Base-by-base conservation (phyloP, 2,329 filamentous ascomycete species). In the Ophiocordyceps camponoti-leonardi region DNA sequence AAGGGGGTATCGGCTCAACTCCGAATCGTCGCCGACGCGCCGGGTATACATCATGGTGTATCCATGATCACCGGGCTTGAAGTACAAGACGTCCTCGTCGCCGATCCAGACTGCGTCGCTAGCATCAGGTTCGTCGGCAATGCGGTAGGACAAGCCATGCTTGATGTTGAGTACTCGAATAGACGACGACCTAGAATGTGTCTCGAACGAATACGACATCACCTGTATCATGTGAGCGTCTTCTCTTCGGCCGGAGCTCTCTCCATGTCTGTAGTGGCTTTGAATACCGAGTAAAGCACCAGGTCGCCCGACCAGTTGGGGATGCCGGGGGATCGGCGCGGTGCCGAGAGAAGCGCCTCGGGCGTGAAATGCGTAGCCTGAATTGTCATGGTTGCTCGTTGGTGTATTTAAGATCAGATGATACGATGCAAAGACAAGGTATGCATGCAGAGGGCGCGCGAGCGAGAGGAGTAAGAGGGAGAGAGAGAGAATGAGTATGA, bases 161-260 rank as follows among this genome's bases (percentile, higher is more conserved):
- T 72, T 65, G 48, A 87, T 69, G 52, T 90, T 78, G 39, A 94
- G 65, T 23, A 90, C 61, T 18, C 80, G 75, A 52, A 83, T 79
- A 64, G 87, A 80, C 48, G 68, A 71, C 6, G 71, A 74, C 57
- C 81, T 82, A 42, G 71, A 69, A 58, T 93, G 86, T 0, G 75
- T 71, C 37, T 82, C 70, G 61, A 94, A 94, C 6, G 79, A 88
- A 61, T 94, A 94, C 2, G 80, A 77, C 0, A 82, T 84, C 16
- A 79, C 68, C 60, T 79, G 58, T 45, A 42, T 13, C 22, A 23
- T 4, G 41, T 42, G 39, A 47, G 41, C 40, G n/a, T 43, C n/a
- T 43, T 33, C 13, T 30, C 16, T 18, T 13, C 20, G 37, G 20
- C 14, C 10, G 12, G n/a, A 20, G 6, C 4, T 6, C 10, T 28